Evolutionary conservation across 1,284 basidiomycete genomes (phyloP).

Genomic region (Coniferiporia weirii): DNA sequence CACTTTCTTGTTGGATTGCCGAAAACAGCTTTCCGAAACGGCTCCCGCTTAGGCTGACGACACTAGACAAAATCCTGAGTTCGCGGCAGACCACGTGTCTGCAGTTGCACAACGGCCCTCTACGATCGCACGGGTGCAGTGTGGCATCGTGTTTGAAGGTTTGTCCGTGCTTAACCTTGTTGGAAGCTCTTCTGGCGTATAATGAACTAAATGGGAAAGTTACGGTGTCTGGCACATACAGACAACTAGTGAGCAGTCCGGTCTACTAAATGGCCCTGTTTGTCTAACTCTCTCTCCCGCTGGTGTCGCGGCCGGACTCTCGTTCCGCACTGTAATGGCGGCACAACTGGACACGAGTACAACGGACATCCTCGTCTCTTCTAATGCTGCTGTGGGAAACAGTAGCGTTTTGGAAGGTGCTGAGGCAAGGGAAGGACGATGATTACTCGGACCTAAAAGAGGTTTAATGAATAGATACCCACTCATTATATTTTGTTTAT

Average conservation of each 20-base stretch:
- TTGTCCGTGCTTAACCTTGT: slow-evolving; percentile 15
- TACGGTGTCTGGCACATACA: slow-evolving; percentile 80
- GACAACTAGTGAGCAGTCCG: slow-evolving; percentile 54
- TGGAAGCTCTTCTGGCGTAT: not conserved
- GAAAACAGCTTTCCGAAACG: not conserved
- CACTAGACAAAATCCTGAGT: slow-evolving; percentile 78
- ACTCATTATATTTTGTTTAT: not conserved
- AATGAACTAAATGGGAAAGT: slow-evolving; percentile 61
- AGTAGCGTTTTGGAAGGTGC: not conserved
- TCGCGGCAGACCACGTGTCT: slow-evolving; percentile 79
- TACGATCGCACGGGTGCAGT: slow-evolving; percentile 81
- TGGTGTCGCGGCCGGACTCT: slow-evolving; percentile 63
- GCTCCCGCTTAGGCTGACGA: slow-evolving; percentile 63
- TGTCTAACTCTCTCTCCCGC: slow-evolving; percentile 1
- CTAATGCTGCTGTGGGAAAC: not conserved
- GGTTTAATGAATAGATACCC: too few species aligned
- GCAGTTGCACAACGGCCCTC: slow-evolving; percentile 84
- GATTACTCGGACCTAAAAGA: not conserved
- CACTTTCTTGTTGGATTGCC: slow-evolving; percentile 71
- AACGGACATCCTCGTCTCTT: slow-evolving; percentile 17
- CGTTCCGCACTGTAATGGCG: slow-evolving; percentile 83
- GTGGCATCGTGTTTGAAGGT: slow-evolving; percentile 85
- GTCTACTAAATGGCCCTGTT: not conserved
- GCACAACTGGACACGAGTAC: slow-evolving; percentile 67
- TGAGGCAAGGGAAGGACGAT: not conserved